Evolutionary conservation across 1,139 yeast genomes (phyloP).

Genomic region (Blastobotrys aristatus): DNA sequence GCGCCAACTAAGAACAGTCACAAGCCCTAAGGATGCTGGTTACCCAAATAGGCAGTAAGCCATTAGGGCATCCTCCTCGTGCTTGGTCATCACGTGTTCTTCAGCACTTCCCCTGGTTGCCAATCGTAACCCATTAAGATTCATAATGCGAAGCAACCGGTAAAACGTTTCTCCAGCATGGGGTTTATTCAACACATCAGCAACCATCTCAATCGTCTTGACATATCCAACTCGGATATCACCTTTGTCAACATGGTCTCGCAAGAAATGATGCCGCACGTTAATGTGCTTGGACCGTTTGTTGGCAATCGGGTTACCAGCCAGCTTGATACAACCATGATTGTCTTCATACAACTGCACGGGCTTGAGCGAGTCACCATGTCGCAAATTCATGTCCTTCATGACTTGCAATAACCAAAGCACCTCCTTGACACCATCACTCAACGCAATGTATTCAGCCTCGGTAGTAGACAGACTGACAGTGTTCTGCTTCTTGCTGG

Average conservation of each 20-base stretch:
- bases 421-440: constrained; percentile 4
- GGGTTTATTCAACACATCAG: constrained; percentile 1
- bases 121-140: too few species aligned
- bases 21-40: too few species aligned
- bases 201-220: constrained; percentile 1
- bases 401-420: constrained; percentile 1
- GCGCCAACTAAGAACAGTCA: too few species aligned
- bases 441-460: too few species aligned
- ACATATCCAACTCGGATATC: not conserved
- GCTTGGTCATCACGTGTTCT: too few species aligned
- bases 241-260: not conserved
- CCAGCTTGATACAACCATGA: not conserved
- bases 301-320: not conserved
- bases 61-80: too few species aligned
- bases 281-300: constrained; percentile 3
- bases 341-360: constrained; percentile 2
- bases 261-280: constrained; percentile 8
- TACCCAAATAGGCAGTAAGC: too few species aligned
- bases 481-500: constrained; percentile 18
- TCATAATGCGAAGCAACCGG: too few species aligned
- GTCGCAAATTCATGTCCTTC: not conserved
- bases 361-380: too few species aligned
- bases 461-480: too few species aligned
- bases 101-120: too few species aligned
- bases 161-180: too few species aligned